Evolutionary conservation across 2,329 filamentous ascomycete genomes (phyloP).

Genomic region (Coleophoma eucalyptorum): DNA sequence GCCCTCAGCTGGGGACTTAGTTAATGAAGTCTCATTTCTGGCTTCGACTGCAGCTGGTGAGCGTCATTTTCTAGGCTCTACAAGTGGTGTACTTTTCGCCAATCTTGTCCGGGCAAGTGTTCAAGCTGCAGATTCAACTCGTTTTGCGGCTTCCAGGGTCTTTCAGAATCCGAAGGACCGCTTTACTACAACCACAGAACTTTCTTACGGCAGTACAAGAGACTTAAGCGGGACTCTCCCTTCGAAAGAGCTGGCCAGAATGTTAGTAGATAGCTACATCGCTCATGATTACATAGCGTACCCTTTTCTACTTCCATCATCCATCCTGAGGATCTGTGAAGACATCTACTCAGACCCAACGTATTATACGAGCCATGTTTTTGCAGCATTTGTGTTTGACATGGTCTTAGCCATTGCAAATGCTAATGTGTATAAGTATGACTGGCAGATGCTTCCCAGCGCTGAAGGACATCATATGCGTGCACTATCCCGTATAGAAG

Average conservation of each 20-base stretch:
- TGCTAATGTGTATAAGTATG: constrained; percentile 37
- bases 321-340: constrained; percentile 23
- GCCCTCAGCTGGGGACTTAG: constrained; percentile 26
- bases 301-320: constrained; percentile 33
- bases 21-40: constrained; percentile 38
- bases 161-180: background rate
- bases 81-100: constrained; percentile 36
- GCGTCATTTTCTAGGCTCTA: constrained; percentile 36
- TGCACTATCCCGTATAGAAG: constrained; percentile 32
- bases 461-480: constrained; percentile 37
- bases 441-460: constrained; percentile 38
- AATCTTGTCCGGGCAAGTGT: constrained; percentile 31
- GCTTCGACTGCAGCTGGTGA: constrained; percentile 38
- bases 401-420: constrained; percentile 40
- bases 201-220: background rate
- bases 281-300: constrained; percentile 39
- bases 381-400: constrained; percentile 36
- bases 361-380: constrained; percentile 2
- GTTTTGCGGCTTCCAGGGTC: background rate
- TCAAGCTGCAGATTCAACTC: constrained; percentile 2
- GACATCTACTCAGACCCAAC: constrained; percentile 26
- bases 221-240: constrained; percentile 21
- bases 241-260: constrained; percentile 28
- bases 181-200: background rate
- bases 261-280: constrained; percentile 36